Percentiles rank a stretch among this genome's conserved stretches.
Conservation (phyloP, 2,329 filamentous ascomycete genomes). For the Exophiala sp. region DNA sequence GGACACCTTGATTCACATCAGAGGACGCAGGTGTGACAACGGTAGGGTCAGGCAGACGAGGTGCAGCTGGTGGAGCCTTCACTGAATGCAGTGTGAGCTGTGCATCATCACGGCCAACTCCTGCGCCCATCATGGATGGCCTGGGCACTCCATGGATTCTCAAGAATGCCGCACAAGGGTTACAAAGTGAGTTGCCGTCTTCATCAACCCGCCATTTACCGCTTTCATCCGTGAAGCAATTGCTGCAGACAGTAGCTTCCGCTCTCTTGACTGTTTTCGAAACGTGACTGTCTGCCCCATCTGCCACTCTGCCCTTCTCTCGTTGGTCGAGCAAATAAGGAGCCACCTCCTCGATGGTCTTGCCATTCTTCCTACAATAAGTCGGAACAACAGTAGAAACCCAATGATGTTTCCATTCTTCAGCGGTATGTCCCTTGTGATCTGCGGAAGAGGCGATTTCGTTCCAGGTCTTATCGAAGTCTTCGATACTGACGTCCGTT, state of each 20-base stretch:
- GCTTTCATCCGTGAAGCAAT: slow-evolving; percentile 14
- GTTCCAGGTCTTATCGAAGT: slow-evolving; percentile 28
- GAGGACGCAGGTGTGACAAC: not conserved
- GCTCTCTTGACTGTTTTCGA: not conserved
- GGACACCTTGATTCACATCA: not conserved
- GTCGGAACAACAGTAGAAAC: slow-evolving; percentile 22
- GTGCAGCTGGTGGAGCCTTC: not conserved
- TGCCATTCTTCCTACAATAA: slow-evolving; percentile 22
- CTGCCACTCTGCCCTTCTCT: not conserved
- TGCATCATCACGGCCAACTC: not conserved
- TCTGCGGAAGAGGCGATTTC: slow-evolving; percentile 26
- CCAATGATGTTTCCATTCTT: slow-evolving; percentile 26
- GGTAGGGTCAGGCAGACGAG: not conserved
- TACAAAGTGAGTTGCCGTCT: slow-evolving; percentile 10
- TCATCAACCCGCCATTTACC: slow-evolving; percentile 9
- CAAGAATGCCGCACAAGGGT: slow-evolving; percentile 12
- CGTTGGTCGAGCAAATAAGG: slow-evolving; percentile 8
- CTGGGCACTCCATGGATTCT: slow-evolving; percentile 10
- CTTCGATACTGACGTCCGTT: slow-evolving; percentile 19
- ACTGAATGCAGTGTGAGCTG: not conserved
- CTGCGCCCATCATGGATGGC: slow-evolving; percentile 6
- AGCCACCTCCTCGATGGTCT: slow-evolving; percentile 13
- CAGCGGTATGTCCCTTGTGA: slow-evolving; percentile 10
- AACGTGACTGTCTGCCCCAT: not conserved
- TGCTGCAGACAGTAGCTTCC: slow-evolving; percentile 12